A percentile compares a stretch with the other conserved stretches of the same genome.
Conservation (phyloP, 768 basidiomycete species). For the Agrocybe pediades region DNA sequence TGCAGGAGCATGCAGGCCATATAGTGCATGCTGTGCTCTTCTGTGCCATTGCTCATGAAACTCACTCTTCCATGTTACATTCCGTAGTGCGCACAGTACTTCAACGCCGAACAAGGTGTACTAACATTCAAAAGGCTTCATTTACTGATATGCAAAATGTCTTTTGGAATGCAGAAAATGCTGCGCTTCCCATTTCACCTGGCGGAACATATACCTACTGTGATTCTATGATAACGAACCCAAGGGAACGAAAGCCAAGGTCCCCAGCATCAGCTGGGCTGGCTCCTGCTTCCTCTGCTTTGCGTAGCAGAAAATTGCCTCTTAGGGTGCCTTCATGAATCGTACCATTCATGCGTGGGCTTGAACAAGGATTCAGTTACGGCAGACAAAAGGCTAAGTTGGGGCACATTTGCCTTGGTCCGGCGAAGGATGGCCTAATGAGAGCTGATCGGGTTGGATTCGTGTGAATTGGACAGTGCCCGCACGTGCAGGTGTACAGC, state of each 20-base stretch:
- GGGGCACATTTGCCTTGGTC: background rate
- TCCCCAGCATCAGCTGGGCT: background rate
- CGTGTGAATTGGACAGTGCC: constrained; percentile 7
- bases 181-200: too few species aligned
- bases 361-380: background rate
- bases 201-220: background rate
- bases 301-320: background rate
- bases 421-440: constrained; percentile 7
- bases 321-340: too few species aligned
- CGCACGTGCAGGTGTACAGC: constrained; percentile 22
- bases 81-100: background rate
- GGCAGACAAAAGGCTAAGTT: background rate
- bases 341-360: background rate
- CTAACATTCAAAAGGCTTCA: background rate
- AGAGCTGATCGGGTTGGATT: constrained; percentile 17
- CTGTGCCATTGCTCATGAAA: background rate
- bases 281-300: background rate
- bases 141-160: background rate
- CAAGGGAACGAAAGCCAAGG: background rate
- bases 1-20: background rate
- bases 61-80: background rate
- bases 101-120: background rate
- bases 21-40: background rate
- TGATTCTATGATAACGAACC: too few species aligned
- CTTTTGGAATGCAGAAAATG: background rate